Evolutionary conservation across 306 rosid genomes (phyloP), one percentile per base, ranked within the genome.

Genomic region (Rosa chinensis): DNA sequence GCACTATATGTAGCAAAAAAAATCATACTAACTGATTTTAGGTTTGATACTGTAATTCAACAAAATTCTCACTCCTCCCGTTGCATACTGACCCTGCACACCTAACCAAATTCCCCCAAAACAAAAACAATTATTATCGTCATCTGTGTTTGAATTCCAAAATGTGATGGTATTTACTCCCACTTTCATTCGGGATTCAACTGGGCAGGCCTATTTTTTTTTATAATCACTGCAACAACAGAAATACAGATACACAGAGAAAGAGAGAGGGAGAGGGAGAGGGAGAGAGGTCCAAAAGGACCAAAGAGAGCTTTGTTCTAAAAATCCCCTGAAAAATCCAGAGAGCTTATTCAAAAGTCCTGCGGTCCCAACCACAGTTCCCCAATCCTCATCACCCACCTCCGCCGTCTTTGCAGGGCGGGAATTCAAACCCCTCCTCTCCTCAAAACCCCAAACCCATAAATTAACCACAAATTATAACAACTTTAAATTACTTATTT

Each of bases 381-480:
- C 9, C 5, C 64, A 32, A 32, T 32, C 3, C 9, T 6, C 73
- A 39, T 62, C 74, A 63, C 63, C 39, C 63, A 3, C 47, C 70
- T 23, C 83, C 78, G 88, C 86, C 85, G 77, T 82, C 86, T 81
- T 82, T 82, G 78, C 86, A 73, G 82, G 14, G 70, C 72, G 47
- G 66, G 73, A 73, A 63, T 43, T n/a, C 64, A 77, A 79, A 66
- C 43, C 39, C 63, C 64, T 59, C 77, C 28, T 73, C 53, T 53
- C 37, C 52, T 40, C 28, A n/a, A 37, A 43, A 10, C 59, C 23
- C 52, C 49, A 18, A 10, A 18, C 20, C 28, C 63, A 32, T 32
- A 32, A 32, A 32, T 32, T 32, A 32, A 32, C 3, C 37, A 40
- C 10, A 75, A 18, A 18, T 13, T 25, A 14, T 32, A 10, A 14